These are phyloP conservation scores for Endocalyx cinctus DNA, from an alignment of 2,329 filamentous ascomycete species.

Conservation along the genomic window DNA sequence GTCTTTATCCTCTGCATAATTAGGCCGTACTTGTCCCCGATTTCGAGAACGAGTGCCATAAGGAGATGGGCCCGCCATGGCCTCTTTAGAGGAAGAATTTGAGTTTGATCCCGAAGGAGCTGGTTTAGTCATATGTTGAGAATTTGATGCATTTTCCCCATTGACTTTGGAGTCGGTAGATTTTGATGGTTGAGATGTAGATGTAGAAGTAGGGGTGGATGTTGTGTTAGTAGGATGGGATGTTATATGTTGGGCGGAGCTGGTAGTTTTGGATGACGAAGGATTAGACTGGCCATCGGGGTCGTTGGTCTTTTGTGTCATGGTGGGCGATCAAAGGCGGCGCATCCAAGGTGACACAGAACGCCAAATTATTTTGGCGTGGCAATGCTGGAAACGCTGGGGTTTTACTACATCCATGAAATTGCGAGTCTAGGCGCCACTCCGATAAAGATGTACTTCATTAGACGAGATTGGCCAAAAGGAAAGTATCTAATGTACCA, in stretches of 20 bases:
- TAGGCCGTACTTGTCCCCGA: constrained; percentile 74
- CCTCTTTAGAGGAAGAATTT: constrained; percentile 45
- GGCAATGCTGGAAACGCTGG: constrained; percentile 15
- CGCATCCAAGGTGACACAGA: constrained; percentile 27
- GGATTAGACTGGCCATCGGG: constrained; percentile 30
- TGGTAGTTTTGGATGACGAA: constrained; percentile 27
- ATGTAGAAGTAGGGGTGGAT: constrained; percentile 22
- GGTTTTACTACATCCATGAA: constrained; percentile 23
- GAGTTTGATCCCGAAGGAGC: constrained; percentile 40
- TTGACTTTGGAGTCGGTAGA: constrained; percentile 18
- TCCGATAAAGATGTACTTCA: constrained; percentile 16
- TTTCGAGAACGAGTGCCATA: constrained; percentile 96
- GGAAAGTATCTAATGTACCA: no score
- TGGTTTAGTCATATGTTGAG: constrained; percentile 45
- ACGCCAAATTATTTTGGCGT: constrained; percentile 25
- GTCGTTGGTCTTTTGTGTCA: constrained; percentile 30
- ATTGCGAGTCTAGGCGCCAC: constrained; percentile 19
- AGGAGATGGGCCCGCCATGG: constrained; percentile 53
- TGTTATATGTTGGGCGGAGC: constrained; percentile 24
- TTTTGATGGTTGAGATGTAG: constrained; percentile 18
- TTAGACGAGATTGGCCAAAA: no score
- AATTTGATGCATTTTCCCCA: constrained; percentile 29
- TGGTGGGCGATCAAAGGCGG: constrained; percentile 30
- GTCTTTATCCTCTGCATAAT: constrained; percentile 94
- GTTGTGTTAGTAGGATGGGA: constrained; percentile 24